A percentile compares a stretch with the other conserved stretches of the same genome.
phyloP scores from a whole-genome alignment of 2,329 filamentous ascomycete genomes.

The Phialophora expanda region DNA sequence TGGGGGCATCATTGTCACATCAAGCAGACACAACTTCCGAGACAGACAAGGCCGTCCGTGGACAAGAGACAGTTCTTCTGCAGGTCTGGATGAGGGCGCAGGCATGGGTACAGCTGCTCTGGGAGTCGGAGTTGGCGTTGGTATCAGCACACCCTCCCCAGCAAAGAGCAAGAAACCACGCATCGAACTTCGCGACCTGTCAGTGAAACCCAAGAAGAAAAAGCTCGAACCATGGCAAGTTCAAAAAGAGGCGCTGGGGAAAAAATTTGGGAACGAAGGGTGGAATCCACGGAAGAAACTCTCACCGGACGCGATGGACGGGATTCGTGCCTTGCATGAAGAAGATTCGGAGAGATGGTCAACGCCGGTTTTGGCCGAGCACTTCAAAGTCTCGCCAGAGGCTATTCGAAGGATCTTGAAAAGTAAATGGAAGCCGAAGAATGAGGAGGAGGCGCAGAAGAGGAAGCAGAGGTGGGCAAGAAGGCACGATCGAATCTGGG shows the following conservation, averaged over 20 bases:
- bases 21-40: slow-evolving; percentile 3
- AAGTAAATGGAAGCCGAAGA: slow-evolving; percentile 53
- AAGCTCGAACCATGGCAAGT: slow-evolving; percentile 66
- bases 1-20: slow-evolving; percentile 14
- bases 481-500: slow-evolving; percentile 54
- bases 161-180: slow-evolving; percentile 20
- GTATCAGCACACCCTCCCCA: neutral
- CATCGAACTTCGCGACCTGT: slow-evolving; percentile 23
- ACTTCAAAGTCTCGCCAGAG: slow-evolving; percentile 87
- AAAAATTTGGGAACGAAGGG: slow-evolving; percentile 75
- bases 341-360: slow-evolving; percentile 79
- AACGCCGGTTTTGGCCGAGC: slow-evolving; percentile 71
- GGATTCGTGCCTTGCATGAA: slow-evolving; percentile 80
- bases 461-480: slow-evolving; percentile 53
- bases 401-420: slow-evolving; percentile 84
- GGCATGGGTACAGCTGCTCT: neutral
- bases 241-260: slow-evolving; percentile 74
- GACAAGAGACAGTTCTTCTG: neutral
- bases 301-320: slow-evolving; percentile 89
- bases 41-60: slow-evolving; percentile 14
- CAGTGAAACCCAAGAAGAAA: slow-evolving; percentile 22
- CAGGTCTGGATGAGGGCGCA: no score
- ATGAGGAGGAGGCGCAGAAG: slow-evolving; percentile 47
- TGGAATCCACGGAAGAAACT: slow-evolving; percentile 86
- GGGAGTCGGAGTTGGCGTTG: slow-evolving; percentile 1